phyloP scores from a whole-genome alignment of 306 rosid species.

The Lupinus albus region DNA sequence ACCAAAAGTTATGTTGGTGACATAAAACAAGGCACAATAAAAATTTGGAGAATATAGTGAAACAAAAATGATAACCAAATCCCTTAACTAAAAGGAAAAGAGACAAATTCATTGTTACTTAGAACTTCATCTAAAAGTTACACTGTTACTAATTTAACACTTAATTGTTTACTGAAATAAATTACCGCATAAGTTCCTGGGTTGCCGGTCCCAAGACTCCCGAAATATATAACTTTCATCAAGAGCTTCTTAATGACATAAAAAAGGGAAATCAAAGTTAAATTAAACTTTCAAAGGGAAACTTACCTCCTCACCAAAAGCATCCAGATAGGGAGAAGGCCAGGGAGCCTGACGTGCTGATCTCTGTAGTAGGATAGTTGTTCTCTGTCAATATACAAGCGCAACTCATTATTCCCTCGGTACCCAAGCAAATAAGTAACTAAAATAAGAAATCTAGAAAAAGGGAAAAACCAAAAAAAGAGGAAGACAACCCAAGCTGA shows the following conservation, averaged over 20 bases:
- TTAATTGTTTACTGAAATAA: background rate
- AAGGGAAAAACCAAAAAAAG: slow-evolving; percentile 1
- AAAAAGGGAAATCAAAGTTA: background rate
- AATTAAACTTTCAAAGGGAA: slow-evolving; percentile 27
- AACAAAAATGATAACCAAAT: background rate
- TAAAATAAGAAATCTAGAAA: slow-evolving; percentile 20
- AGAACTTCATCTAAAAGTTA: background rate
- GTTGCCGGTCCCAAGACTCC: background rate
- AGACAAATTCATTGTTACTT: background rate
- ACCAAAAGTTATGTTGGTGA: background rate
- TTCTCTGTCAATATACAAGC: slow-evolving; percentile 57
- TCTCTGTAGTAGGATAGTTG: slow-evolving; percentile 84
- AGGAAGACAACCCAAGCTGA: slow-evolving; percentile 1
- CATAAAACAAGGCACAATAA: background rate
- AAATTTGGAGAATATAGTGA: slow-evolving; percentile 7
- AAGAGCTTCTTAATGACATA: slow-evolving; percentile 4
- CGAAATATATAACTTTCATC: background rate
- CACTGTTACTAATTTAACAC: background rate
- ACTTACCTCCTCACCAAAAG: slow-evolving; percentile 94
- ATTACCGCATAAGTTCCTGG: slow-evolving; percentile 1
- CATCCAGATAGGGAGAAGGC: slow-evolving; percentile 96
- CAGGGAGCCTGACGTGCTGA: slow-evolving; percentile 96
- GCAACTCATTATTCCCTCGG: slow-evolving; percentile 6
- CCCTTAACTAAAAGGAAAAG: background rate
- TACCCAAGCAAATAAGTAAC: slow-evolving; percentile 12